Percentiles rank a stretch among this genome's conserved stretches.
phyloP scores from a whole-genome alignment of 2,329 filamentous ascomycete species.

The Talaromyces piceae region DNA sequence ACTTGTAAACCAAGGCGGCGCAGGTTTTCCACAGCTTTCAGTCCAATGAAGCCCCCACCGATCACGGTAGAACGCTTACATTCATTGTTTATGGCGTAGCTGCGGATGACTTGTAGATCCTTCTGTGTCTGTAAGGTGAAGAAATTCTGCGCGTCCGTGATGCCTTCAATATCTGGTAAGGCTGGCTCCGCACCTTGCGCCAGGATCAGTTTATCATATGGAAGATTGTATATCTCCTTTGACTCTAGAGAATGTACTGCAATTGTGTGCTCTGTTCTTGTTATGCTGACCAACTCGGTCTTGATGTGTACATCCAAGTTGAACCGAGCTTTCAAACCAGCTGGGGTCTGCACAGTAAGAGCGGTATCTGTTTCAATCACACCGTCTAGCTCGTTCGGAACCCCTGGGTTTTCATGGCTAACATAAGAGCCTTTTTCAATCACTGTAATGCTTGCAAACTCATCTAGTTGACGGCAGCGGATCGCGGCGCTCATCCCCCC shows the following conservation, averaged over 20 bases:
- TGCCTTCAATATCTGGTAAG: not conserved
- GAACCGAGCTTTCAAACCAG: slow-evolving; percentile 4
- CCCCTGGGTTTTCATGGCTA: not conserved
- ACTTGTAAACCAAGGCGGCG: slow-evolving; percentile 1
- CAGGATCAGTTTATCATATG: slow-evolving; percentile 5
- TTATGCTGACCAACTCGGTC: slow-evolving; percentile 4
- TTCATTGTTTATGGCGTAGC: not conserved
- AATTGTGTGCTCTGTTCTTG: not conserved
- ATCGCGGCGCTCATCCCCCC: not conserved
- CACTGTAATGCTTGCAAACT: not conserved
- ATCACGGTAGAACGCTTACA: not conserved
- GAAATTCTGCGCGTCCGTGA: not conserved
- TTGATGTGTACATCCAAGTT: slow-evolving; percentile 3
- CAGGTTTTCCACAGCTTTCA: slow-evolving; percentile 1
- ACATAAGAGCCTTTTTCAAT: slow-evolving; percentile 3
- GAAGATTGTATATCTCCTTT: not conserved
- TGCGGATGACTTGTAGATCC: not conserved
- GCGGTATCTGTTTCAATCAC: slow-evolving; percentile 2
- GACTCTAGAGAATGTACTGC: not conserved
- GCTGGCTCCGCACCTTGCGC: slow-evolving; percentile 2
- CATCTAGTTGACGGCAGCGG: not conserved
- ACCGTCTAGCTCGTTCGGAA: not conserved
- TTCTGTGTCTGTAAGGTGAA: slow-evolving; percentile 3
- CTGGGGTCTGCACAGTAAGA: not conserved
- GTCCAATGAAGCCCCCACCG: slow-evolving; percentile 2